phyloP scores from a whole-genome alignment of 2,329 filamentous ascomycete species.

The Pseudocercospora fijiensis region DNA sequence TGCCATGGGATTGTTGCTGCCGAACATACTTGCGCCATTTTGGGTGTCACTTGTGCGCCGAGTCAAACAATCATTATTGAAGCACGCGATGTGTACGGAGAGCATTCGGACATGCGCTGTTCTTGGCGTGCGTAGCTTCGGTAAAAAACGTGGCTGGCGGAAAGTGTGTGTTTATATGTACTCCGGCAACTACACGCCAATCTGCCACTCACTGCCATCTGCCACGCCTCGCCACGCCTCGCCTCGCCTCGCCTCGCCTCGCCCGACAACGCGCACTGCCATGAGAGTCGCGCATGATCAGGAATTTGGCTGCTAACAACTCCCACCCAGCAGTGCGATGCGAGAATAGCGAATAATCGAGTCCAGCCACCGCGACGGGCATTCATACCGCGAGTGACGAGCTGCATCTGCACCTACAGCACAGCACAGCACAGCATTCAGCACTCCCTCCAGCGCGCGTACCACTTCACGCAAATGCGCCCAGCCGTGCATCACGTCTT shows the following conservation, averaged over 20 bases:
- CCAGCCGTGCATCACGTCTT: not conserved
- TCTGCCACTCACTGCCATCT: not conserved
- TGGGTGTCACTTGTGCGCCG: not conserved
- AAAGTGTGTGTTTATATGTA: not conserved
- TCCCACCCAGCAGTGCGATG: not conserved
- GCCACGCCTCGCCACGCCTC: not conserved
- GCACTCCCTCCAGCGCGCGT: not conserved
- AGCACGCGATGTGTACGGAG: not conserved
- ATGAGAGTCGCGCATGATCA: not conserved
- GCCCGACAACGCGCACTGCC: not conserved
- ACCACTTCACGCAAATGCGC: constrained; percentile 4
- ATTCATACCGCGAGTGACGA: constrained; percentile 4
- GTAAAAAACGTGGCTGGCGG: not conserved
- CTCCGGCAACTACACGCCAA: too few species aligned
- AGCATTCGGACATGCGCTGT: not conserved
- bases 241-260: not conserved
- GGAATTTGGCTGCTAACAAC: not conserved
- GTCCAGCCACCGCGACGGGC: not conserved
- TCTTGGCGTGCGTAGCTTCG: not conserved
- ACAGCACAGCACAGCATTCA: not conserved
- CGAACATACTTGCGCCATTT: constrained; percentile 33
- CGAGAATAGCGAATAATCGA: not conserved
- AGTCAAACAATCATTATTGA: not conserved
- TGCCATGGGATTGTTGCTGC: not conserved
- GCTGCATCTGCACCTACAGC: not conserved